phyloP scores from a whole-genome alignment of 148 eudicot species.

The Persicaria maculosa region DNA sequence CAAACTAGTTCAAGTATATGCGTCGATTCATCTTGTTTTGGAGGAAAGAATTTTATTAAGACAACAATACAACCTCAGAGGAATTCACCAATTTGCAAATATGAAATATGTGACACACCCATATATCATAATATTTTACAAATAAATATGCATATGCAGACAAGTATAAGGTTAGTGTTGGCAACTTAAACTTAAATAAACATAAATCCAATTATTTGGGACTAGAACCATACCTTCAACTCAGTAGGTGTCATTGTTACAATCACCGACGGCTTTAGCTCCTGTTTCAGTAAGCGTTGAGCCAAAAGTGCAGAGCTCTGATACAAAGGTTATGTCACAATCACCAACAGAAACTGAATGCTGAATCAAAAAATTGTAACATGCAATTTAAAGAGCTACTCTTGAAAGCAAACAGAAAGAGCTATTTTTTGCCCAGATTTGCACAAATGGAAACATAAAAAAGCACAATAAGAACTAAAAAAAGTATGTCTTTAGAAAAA shows the following conservation, averaged over 20 bases:
- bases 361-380: not conserved
- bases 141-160: not conserved
- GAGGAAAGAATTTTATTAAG: not conserved
- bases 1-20: not conserved
- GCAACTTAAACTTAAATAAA: not conserved
- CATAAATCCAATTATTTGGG: not conserved
- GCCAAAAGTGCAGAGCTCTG: conserved; percentile 59
- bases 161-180: not conserved
- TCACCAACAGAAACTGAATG: not conserved
- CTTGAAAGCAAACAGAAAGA: not conserved
- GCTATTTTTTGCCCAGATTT: not conserved
- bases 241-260: conserved; percentile 78
- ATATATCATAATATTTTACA: not conserved
- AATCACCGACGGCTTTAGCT: conserved; percentile 70
- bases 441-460: not conserved
- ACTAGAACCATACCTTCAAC: conserved; percentile 50
- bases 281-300: conserved; percentile 64
- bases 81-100: not conserved
- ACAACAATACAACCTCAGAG: not conserved
- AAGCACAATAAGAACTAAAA: not conserved
- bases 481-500: too few relatives aligned
- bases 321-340: not conserved
- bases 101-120: not conserved
- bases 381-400: not conserved
- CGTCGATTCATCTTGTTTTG: not conserved